Conservation (phyloP, 331 rosid species). For the Phaseolus coccineus region DNA sequence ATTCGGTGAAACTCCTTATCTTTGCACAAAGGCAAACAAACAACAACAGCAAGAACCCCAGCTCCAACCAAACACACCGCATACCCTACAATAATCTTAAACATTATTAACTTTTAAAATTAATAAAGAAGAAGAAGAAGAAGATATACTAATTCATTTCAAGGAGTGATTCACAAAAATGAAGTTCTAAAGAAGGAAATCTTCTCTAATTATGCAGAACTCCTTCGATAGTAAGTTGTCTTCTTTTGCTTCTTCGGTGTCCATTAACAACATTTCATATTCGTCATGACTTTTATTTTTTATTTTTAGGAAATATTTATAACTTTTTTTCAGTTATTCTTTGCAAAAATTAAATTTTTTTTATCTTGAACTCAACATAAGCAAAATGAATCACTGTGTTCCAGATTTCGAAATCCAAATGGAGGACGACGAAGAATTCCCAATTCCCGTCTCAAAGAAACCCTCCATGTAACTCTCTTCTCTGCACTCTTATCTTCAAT, state of each 20-base stretch:
- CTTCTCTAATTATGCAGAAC: conserved; percentile 10
- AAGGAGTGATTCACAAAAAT: background rate
- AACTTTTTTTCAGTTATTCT: background rate
- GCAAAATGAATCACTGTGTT: conserved; percentile 66
- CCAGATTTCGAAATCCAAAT: conserved; percentile 76
- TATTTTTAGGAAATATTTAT: background rate
- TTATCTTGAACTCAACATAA: background rate
- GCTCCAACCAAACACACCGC: conserved; percentile 1
- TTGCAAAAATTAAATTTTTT: background rate
- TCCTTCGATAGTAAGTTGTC: conserved; percentile 23
- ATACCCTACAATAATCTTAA: background rate
- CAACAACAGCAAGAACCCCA: background rate
- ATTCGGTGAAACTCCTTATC: conserved; percentile 50
- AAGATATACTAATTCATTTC: background rate
- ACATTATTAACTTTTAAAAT: background rate
- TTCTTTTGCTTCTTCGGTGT: background rate
- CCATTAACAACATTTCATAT: no score
- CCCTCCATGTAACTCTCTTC: conserved; percentile 48
- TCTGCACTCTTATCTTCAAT: background rate
- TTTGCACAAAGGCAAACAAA: conserved; percentile 14
- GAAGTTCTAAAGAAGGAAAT: background rate
- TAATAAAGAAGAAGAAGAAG: background rate
- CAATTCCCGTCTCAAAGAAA: conserved; percentile 53
- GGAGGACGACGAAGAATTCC: conserved; percentile 54
- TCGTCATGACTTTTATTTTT: background rate